These are phyloP conservation scores for Tricholoma bakamatsutake DNA, from an alignment of 768 basidiomycete species.

Conservation along the genomic window DNA sequence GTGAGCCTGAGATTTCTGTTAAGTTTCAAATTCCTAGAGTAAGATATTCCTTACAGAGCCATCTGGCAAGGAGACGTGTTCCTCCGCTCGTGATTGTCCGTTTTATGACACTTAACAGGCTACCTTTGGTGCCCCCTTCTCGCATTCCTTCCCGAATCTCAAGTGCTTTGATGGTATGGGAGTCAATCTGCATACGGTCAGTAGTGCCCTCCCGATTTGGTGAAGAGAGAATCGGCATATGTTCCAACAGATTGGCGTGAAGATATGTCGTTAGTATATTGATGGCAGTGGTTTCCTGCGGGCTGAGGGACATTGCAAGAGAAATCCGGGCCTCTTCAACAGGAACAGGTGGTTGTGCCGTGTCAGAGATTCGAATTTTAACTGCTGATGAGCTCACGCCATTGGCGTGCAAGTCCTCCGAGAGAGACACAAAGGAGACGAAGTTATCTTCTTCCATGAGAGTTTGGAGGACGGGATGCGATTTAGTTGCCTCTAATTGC, in stretches of 20 bases:
- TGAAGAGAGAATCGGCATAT: slow-evolving; percentile 59
- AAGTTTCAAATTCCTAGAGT: slow-evolving; percentile 7
- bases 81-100: slow-evolving; percentile 77
- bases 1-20: slow-evolving; percentile 54
- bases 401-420: slow-evolving; percentile 1
- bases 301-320: slow-evolving; percentile 18
- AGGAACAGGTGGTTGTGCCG: neutral
- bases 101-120: slow-evolving; percentile 67
- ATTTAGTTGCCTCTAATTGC: slow-evolving; percentile 26
- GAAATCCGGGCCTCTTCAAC: neutral
- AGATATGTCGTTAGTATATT: slow-evolving; percentile 60
- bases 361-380: neutral
- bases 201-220: slow-evolving; percentile 51
- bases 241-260: slow-evolving; percentile 63
- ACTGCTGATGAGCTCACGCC: neutral
- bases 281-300: slow-evolving; percentile 50
- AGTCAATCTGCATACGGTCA: slow-evolving; percentile 82
- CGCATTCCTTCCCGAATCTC: slow-evolving; percentile 73
- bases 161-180: slow-evolving; percentile 83
- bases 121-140: slow-evolving; percentile 71
- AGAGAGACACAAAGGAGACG: slow-evolving; percentile 39
- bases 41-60: slow-evolving; percentile 63
- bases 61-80: slow-evolving; percentile 64
- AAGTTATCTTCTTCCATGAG: slow-evolving; percentile 52
- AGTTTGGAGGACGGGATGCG: slow-evolving; percentile 41